Evolutionary conservation across 2,329 filamentous ascomycete species (phyloP).

Genomic region (Fusarium sp.): DNA sequence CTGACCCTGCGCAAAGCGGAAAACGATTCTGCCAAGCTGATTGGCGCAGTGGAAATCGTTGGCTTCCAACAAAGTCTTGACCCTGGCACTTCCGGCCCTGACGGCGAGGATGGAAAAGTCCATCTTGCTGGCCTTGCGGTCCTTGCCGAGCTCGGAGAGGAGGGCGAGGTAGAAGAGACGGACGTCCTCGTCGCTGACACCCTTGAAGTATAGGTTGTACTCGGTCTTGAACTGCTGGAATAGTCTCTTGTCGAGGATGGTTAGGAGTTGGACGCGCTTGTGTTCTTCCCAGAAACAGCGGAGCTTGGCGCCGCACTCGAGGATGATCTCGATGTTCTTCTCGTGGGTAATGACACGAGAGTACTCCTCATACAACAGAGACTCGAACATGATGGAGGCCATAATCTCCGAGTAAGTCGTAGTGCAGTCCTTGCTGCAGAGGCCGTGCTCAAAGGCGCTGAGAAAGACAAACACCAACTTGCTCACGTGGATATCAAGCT

Average conservation of each 20-base stretch:
- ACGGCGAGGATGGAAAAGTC: constrained; percentile 53
- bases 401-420: constrained; percentile 54
- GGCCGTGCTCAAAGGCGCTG: constrained; percentile 54
- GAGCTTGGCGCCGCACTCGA: constrained; percentile 41
- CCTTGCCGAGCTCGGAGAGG: constrained; percentile 49
- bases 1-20: constrained; percentile 53
- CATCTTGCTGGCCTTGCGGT: constrained; percentile 44
- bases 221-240: constrained; percentile 50
- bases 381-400: constrained; percentile 40
- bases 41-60: constrained; percentile 52
- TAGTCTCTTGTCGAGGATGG: constrained; percentile 50
- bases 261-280: constrained; percentile 46
- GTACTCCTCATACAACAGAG: constrained; percentile 40
- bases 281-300: constrained; percentile 40
- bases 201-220: constrained; percentile 43
- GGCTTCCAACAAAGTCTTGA: constrained; percentile 49
- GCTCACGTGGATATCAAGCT: constrained; percentile 48
- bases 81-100: constrained; percentile 42
- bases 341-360: constrained; percentile 35
- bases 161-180: constrained; percentile 53
- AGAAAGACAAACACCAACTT: constrained; percentile 55
- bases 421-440: constrained; percentile 46
- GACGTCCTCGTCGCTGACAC: constrained; percentile 44
- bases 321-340: constrained; percentile 32
- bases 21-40: constrained; percentile 54